A percentile compares a stretch with the other conserved stretches of the same genome.
Conservation (phyloP, 2,329 filamentous ascomycete species). For the Aspergillus quadricinctus region DNA sequence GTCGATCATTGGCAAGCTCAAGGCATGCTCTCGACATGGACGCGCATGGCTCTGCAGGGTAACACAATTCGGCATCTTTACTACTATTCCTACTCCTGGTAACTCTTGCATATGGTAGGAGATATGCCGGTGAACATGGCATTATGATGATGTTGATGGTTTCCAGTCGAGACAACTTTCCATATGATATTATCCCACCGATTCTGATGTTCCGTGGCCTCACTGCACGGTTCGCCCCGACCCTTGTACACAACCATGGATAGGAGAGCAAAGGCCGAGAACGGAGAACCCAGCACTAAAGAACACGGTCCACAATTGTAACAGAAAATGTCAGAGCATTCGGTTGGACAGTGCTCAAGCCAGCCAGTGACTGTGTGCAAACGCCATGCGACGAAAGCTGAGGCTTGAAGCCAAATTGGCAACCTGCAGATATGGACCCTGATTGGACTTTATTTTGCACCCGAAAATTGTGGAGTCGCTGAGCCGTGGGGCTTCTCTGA, state of each 20-base stretch:
- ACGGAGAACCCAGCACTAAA: neutral
- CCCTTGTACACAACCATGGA: constrained; percentile 12
- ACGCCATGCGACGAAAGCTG: constrained; percentile 8
- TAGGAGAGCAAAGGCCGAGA: neutral
- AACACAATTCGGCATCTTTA: neutral
- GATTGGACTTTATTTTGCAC: neutral
- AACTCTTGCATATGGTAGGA: neutral
- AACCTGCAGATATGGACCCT: neutral
- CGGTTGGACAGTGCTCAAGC: neutral
- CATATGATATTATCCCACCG: neutral
- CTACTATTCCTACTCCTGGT: neutral
- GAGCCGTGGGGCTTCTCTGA: constrained; percentile 21
- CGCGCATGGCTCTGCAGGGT: neutral
- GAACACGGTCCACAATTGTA: constrained; percentile 1
- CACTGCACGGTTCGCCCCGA: constrained; percentile 27
- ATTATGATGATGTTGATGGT: neutral
- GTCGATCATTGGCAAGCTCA: constrained; percentile 3
- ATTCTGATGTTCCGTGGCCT: constrained; percentile 3
- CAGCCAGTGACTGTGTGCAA: constrained; percentile 10
- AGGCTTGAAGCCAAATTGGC: constrained; percentile 11
- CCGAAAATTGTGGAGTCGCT: constrained; percentile 14
- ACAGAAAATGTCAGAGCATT: constrained; percentile 7
- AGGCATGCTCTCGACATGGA: neutral
- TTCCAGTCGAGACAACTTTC: neutral
- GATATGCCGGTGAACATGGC: neutral